Evolutionary conservation across 768 basidiomycete species (phyloP).

Genomic region (Pleurotus pulmonarius): DNA sequence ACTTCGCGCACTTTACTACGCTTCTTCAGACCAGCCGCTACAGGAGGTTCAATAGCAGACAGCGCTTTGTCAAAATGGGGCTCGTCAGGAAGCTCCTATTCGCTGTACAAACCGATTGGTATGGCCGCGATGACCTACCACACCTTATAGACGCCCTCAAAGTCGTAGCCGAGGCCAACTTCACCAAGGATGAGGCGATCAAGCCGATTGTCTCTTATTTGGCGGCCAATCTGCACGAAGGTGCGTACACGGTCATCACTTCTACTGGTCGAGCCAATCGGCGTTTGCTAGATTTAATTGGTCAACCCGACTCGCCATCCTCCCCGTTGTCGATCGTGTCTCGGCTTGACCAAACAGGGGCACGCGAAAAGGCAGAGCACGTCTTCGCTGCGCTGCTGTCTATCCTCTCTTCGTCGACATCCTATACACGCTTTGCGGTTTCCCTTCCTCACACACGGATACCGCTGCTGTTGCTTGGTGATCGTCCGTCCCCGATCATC

Average conservation of each 20-base stretch:
- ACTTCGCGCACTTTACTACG: constrained; percentile 79
- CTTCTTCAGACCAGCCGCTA: constrained; percentile 72
- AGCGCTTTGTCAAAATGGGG: constrained; percentile 67
- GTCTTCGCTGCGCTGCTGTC: constrained; percentile 65
- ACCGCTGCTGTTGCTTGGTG: constrained; percentile 73
- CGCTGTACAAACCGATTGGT: constrained; percentile 78
- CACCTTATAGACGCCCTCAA: constrained; percentile 59
- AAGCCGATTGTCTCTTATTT: constrained; percentile 87
- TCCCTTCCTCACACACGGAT: constrained; percentile 78
- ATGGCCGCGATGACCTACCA: constrained; percentile 46
- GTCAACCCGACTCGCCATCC: constrained; percentile 40
- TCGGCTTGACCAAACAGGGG: constrained; percentile 44
- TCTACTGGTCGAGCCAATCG: neutral
- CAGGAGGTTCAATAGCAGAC: constrained; percentile 72
- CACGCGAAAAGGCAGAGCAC: constrained; percentile 60
- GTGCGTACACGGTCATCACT: constrained; percentile 26
- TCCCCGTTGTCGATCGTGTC: constrained; percentile 42
- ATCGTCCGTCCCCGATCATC: constrained; percentile 59
- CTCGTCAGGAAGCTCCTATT: constrained; percentile 78
- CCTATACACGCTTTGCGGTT: constrained; percentile 67
- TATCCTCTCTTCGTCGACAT: constrained; percentile 50
- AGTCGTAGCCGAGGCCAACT: constrained; percentile 59
- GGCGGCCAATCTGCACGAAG: constrained; percentile 71
- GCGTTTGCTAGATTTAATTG: neutral
- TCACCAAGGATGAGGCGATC: constrained; percentile 69